A percentile compares a stretch with the other conserved stretches of the same genome.
Conservation (phyloP, 129 eudicot species). For the Smallanthus sonchifolius region DNA sequence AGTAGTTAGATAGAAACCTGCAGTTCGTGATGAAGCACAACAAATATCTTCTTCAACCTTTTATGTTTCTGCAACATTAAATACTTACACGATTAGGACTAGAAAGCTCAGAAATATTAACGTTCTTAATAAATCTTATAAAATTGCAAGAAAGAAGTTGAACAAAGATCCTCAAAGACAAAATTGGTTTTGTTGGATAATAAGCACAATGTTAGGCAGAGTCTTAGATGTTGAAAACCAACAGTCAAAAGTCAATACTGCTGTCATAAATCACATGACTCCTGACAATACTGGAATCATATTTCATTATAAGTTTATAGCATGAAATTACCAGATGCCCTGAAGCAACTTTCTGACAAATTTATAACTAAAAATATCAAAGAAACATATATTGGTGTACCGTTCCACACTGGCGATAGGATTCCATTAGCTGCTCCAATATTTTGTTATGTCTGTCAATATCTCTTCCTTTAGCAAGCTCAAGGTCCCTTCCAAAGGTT, state of each 20-base stretch:
- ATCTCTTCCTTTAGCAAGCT: constrained; percentile 73
- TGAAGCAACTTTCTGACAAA: constrained; percentile 8
- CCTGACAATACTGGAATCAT: not conserved
- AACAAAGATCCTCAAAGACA: not conserved
- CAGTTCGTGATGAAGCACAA: constrained; percentile 88
- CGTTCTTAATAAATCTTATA: not conserved
- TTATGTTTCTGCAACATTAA: constrained; percentile 60
- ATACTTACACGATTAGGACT: constrained; percentile 2
- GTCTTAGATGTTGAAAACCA: not conserved
- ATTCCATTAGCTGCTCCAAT: constrained; percentile 59
- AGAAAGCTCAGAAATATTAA: constrained; percentile 2
- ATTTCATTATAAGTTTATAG: not conserved
- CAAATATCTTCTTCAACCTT: constrained; percentile 71
- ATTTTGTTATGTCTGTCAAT: constrained; percentile 53
- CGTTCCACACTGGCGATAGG: constrained; percentile 68
- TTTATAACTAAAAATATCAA: not conserved
- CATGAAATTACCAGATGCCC: not conserved
- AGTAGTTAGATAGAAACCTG: constrained; percentile 34
- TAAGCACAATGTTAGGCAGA: not conserved
- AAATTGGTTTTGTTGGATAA: not conserved
- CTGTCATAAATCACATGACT: not conserved
- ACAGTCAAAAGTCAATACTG: not conserved
- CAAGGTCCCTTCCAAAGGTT: constrained; percentile 67
- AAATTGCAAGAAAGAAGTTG: not conserved
- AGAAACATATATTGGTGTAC: constrained; percentile 34